These are phyloP conservation scores for Camptophora hylomeconis DNA, from an alignment of 2,329 filamentous ascomycete species.

Conservation along the genomic window DNA sequence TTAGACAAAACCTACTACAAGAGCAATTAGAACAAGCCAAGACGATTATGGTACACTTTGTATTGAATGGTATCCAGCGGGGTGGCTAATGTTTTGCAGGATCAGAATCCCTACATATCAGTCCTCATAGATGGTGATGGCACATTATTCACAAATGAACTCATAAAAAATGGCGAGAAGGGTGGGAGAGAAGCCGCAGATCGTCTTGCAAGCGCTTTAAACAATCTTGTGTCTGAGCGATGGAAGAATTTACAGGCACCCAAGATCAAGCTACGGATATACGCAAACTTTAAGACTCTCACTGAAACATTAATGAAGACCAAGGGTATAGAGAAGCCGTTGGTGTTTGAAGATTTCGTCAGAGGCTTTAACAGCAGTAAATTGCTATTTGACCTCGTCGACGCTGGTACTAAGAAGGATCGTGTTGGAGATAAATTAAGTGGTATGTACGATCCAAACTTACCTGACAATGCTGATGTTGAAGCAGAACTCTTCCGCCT, in stretches of 20 bases:
- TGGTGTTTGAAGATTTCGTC: slow-evolving; percentile 38
- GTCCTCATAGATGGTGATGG: slow-evolving; percentile 44
- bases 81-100: slow-evolving; percentile 21
- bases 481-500: slow-evolving; percentile 38
- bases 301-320: slow-evolving; percentile 34
- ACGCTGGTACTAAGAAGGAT: slow-evolving; percentile 37
- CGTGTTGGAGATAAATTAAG: slow-evolving; percentile 25
- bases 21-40: slow-evolving; percentile 32
- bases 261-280: slow-evolving; percentile 40
- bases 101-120: slow-evolving; percentile 41
- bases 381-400: slow-evolving; percentile 38
- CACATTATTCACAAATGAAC: slow-evolving; percentile 41
- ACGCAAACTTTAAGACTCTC: slow-evolving; percentile 40
- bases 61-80: too few relatives aligned
- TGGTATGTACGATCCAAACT: background rate
- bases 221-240: slow-evolving; percentile 29
- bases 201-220: slow-evolving; percentile 31
- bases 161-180: slow-evolving; percentile 35
- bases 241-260: slow-evolving; percentile 29
- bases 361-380: slow-evolving; percentile 42
- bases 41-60: slow-evolving; percentile 31
- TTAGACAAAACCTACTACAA: slow-evolving; percentile 34
- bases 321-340: slow-evolving; percentile 31
- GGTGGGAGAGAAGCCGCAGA: slow-evolving; percentile 42
- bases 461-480: slow-evolving; percentile 1